phyloP scores from a whole-genome alignment of 768 basidiomycete genomes.

The Pisolithus tinctorius region DNA sequence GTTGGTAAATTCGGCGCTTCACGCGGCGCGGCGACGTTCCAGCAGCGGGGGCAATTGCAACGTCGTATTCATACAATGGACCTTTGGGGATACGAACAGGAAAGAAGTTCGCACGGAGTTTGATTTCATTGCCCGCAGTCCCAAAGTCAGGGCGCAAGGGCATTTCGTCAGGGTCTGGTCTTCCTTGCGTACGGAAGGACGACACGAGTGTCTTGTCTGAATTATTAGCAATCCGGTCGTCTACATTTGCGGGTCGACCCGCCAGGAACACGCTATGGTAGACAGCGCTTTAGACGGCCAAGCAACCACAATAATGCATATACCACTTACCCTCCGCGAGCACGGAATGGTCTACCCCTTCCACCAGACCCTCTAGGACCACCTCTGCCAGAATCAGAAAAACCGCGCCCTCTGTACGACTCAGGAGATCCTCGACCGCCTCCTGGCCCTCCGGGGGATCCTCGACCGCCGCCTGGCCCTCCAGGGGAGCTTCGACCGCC shows the following conservation, averaged over 20 bases:
- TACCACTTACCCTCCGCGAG: conserved; percentile 36
- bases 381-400: conserved; percentile 21
- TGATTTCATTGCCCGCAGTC: conserved; percentile 35
- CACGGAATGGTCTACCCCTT: conserved; percentile 21
- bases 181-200: conserved; percentile 21
- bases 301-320: not conserved
- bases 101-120: conserved; percentile 49
- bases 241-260: conserved; percentile 38
- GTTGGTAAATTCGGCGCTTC: conserved; percentile 39
- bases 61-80: conserved; percentile 43
- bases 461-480: conserved; percentile 20
- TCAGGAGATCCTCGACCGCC: conserved; percentile 18
- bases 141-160: conserved; percentile 47
- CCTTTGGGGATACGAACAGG: conserved; percentile 41
- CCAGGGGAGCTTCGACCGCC: conserved; percentile 16
- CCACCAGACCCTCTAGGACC: conserved; percentile 18
- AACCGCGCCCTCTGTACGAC: conserved; percentile 13
- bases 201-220: conserved; percentile 40
- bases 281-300: not conserved
- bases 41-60: conserved; percentile 32
- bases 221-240: conserved; percentile 41
- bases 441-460: conserved; percentile 21
- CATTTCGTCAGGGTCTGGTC: conserved; percentile 23
- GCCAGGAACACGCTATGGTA: conserved; percentile 35
- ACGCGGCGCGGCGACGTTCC: conserved; percentile 32